These are phyloP conservation scores for Rhodotorula sp. DNA, from an alignment of 1,284 basidiomycete species.

Conservation along the genomic window DNA sequence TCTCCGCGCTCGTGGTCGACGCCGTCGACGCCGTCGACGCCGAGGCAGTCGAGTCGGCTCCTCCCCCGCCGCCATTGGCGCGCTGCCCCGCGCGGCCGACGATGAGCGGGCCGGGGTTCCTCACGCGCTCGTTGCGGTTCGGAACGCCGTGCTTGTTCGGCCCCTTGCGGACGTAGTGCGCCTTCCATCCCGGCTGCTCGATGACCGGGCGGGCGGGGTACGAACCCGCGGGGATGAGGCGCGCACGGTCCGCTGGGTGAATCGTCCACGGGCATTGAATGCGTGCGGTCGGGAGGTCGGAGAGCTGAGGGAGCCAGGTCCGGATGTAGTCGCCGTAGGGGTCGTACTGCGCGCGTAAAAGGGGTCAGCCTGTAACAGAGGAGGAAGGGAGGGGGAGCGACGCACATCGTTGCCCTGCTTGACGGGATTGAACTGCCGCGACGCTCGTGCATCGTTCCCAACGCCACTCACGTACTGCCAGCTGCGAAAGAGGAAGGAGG, in stretches of 20 bases:
- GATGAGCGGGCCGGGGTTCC: conserved; percentile 19
- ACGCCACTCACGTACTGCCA: conserved; percentile 58
- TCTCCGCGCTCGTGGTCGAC: no score
- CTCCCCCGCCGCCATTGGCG: no score
- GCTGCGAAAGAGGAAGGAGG: conserved; percentile 49
- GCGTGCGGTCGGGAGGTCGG: conserved; percentile 49
- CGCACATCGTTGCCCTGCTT: conserved; percentile 58
- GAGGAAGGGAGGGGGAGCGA: not conserved
- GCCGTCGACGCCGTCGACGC: no score
- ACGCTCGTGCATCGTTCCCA: conserved; percentile 60
- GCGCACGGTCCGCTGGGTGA: conserved; percentile 25
- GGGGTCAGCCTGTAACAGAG: not conserved
- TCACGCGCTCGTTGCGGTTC: conserved; percentile 36
- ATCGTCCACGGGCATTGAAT: conserved; percentile 49
- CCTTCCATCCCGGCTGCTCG: conserved; percentile 43
- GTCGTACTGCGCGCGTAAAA: conserved; percentile 51
- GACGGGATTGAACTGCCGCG: conserved; percentile 60
- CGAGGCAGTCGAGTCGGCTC: no score
- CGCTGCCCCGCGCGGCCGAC: not conserved
- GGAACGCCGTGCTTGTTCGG: conserved; percentile 32
- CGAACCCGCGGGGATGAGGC: conserved; percentile 16
- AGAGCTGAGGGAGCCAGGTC: conserved; percentile 57
- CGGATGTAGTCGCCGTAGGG: conserved; percentile 57
- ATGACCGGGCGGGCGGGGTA: conserved; percentile 44
- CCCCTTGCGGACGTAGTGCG: conserved; percentile 39